These are phyloP conservation scores for Lactarius psammicola DNA, from an alignment of 768 basidiomycete species.

Conservation along the genomic window DNA sequence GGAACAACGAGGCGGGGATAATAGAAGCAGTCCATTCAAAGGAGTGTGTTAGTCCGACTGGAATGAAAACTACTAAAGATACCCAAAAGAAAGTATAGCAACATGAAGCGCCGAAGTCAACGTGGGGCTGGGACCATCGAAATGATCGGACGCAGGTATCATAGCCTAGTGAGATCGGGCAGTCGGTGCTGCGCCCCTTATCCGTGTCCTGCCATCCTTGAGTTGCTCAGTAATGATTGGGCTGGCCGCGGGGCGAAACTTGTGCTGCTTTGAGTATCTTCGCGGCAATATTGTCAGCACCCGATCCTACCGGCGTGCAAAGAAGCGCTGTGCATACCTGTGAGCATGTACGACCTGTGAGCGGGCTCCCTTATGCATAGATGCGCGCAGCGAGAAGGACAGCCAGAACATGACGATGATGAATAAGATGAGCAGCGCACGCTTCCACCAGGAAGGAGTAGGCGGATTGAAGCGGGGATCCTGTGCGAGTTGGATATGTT, in stretches of 20 bases:
- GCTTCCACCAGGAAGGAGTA: conserved; percentile 51
- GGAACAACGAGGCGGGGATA: not conserved
- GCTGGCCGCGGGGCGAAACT: conserved; percentile 81
- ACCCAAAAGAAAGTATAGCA: not conserved
- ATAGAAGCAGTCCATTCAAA: not conserved
- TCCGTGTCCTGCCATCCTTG: conserved; percentile 62
- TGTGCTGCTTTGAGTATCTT: conserved; percentile 82
- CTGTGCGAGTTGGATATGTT: conserved; percentile 25
- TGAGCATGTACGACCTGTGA: conserved; percentile 58
- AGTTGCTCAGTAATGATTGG: conserved; percentile 77
- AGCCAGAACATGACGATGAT: conserved; percentile 44
- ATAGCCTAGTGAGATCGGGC: conserved; percentile 1
- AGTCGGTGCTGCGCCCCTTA: conserved; percentile 64
- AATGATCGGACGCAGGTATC: not conserved
- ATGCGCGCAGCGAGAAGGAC: conserved; percentile 34
- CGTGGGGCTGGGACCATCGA: not conserved
- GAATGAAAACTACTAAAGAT: not conserved
- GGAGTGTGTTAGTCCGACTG: not conserved
- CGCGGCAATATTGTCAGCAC: not conserved
- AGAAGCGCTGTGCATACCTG: conserved; percentile 45
- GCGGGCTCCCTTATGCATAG: conserved; percentile 25
- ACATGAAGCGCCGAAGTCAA: not conserved
- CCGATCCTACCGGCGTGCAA: conserved; percentile 1
- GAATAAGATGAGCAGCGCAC: conserved; percentile 46
- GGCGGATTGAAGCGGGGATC: conserved; percentile 52